Conservation (phyloP, 192 early-diverging fungal genomes). For the Funneliformis mosseae region DNA sequence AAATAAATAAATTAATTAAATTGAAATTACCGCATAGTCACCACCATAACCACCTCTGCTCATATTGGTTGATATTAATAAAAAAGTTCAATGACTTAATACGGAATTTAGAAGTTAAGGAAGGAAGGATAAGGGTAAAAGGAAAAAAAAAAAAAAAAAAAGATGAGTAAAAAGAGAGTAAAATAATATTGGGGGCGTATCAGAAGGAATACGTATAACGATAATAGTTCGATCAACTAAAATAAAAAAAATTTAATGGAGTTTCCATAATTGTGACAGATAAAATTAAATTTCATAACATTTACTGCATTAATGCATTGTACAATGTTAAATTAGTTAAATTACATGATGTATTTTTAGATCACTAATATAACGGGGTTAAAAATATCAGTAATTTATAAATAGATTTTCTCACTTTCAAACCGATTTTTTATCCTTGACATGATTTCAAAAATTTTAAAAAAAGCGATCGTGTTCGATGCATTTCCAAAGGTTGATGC, state of each 20-base stretch:
- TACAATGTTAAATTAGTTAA: no score
- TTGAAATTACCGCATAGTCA: not conserved
- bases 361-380: not conserved
- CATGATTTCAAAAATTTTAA: conserved; percentile 6
- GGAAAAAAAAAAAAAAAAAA: not conserved
- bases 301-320: no score
- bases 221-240: not conserved
- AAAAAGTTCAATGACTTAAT: not conserved
- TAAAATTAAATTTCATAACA: no score
- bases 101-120: not conserved
- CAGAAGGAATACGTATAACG: not conserved
- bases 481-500: conserved; percentile 90
- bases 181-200: not conserved
- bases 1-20: no score
- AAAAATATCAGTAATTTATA: not conserved
- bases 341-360: no score
- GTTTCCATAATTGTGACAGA: no score
- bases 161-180: not conserved
- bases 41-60: not conserved
- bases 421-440: no score
- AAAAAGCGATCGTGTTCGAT: conserved; percentile 55
- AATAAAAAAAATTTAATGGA: no score
- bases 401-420: not conserved
- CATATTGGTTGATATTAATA: not conserved
- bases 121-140: not conserved